Conservation (phyloP, 345 rosid genomes). For the Xanthoceras sorbifolium region DNA sequence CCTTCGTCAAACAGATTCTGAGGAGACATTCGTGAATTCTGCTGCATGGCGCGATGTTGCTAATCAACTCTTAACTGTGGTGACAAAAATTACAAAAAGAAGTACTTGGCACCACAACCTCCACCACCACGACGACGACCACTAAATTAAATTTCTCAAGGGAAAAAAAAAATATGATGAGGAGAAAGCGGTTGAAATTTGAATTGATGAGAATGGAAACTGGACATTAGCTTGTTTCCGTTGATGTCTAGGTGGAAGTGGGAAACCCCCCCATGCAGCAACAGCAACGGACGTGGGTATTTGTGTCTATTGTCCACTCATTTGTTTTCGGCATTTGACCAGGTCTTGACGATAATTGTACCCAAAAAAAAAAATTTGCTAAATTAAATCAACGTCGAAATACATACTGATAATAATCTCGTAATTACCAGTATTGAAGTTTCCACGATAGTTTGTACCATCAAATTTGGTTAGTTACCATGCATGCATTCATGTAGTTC, state of each 20-base stretch:
- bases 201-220: neutral
- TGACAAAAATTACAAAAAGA: neutral
- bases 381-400: neutral
- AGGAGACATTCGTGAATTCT: slow-evolving; percentile 35
- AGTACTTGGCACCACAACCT: slow-evolving; percentile 2
- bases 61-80: neutral
- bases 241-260: neutral
- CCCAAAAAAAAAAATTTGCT: neutral
- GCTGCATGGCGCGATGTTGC: neutral
- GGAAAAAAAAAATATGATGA: neutral
- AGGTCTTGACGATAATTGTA: slow-evolving; percentile 8
- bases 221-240: neutral
- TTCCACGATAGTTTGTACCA: too few relatives aligned
- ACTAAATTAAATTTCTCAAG: neutral
- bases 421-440: too few relatives aligned
- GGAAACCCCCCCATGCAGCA: neutral
- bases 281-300: neutral
- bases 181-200: neutral
- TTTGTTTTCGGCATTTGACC: slow-evolving; percentile 33
- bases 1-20: slow-evolving; percentile 30
- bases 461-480: too few relatives aligned
- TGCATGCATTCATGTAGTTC: too few relatives aligned
- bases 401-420: neutral
- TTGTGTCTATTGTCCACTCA: neutral
- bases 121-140: neutral